These are phyloP conservation scores for Myriosclerotinia scirpicola DNA, from an alignment of 2,329 filamentous ascomycete genomes.

Conservation along the genomic window DNA sequence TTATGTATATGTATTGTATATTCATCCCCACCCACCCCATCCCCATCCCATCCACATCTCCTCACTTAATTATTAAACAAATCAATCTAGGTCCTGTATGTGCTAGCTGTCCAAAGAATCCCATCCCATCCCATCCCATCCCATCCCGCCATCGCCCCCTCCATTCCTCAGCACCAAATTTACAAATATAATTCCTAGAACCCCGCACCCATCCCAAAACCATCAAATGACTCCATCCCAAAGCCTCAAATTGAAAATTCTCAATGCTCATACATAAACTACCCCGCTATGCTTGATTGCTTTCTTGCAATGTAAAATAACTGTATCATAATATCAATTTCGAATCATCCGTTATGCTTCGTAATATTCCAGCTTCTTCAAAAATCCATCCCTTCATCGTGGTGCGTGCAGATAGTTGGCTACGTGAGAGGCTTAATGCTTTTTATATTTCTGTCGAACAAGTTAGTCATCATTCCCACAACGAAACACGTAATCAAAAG, in stretches of 20 bases:
- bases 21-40: neutral
- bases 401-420: neutral
- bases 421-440: constrained; percentile 32
- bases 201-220: neutral
- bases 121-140: neutral
- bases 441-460: constrained; percentile 42
- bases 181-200: neutral
- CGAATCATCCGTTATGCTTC: neutral
- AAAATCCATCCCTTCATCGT: neutral
- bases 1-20: constrained; percentile 3
- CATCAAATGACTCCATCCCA: constrained; percentile 6
- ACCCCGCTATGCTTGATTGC: constrained; percentile 8
- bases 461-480: constrained; percentile 17
- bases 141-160: neutral
- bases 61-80: neutral
- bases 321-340: constrained; percentile 9
- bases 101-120: no score
- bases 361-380: neutral
- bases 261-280: constrained; percentile 14
- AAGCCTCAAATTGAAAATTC: constrained; percentile 1
- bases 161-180: neutral
- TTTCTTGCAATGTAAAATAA: neutral
- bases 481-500: constrained; percentile 34
- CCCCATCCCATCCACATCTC: neutral
- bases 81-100: neutral